Evolutionary conservation across 1,284 basidiomycete genomes (phyloP), one percentile per base, ranked within the genome.

Genomic region (Blastosporella zonata): DNA sequence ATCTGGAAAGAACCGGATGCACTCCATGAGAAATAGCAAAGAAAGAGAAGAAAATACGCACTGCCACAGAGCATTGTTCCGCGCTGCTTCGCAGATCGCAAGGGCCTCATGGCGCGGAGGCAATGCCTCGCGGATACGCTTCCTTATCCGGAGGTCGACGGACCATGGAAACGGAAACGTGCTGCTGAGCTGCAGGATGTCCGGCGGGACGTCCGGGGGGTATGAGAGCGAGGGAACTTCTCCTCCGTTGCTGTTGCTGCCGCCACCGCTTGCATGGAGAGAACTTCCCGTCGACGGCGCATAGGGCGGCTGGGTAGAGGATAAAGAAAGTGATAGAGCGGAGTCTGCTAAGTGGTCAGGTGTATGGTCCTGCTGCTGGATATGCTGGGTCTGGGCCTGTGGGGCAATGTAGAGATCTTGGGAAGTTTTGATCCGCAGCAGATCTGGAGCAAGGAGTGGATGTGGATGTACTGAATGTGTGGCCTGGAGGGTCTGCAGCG

Each of bases 61-160:
- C 82, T 84, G 83, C 83, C 83, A 86, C 52, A 84, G 71, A 38
- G 82, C 82, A 53, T 84, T 82, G 54, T 68, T 69, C 49, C 75
- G 75, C 27, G 82, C 82, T 63, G 80, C 74, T 50, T 78, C 72
- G 60, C 82, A 84, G 12, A 83, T 72, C 23, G 71, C 68, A 42
- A 73, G 68, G 0, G 82, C 82, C 53, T 82, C 79, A 43, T 70
- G 64, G 47, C 72, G 72, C 9, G 75, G 67, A 25, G 83, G 83
- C 20, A 86, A 70, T 57, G 80, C 70, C 56, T 74, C 74, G 37
- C 80, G 70, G 54, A 86, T 84, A 28, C 74, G 73, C 54, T 78
- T 72, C 35, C 82, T 74, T 55, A 81, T 77, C 47, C 73, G 73
- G 55, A 79, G 67, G 65, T 83, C 69, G 44, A 78, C 67, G 40